Percentiles rank a stretch among this genome's conserved stretches.
phyloP scores from a whole-genome alignment of 192 early-diverging fungal genomes.

The Mortierella hygrophila region DNA sequence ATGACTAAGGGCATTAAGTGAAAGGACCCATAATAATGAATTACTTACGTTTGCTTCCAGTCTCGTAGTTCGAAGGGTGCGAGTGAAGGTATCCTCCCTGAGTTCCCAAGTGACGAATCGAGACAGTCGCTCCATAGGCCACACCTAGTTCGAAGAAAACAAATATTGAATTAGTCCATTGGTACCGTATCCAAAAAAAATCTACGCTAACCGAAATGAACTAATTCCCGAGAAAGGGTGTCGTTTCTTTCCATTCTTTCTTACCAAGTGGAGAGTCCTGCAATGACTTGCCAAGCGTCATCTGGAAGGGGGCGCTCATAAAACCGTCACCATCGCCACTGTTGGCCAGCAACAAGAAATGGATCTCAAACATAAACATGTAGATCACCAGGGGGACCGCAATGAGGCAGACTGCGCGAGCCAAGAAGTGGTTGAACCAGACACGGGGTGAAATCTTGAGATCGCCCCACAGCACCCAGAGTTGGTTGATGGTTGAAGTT shows the following conservation, averaged over 20 bases:
- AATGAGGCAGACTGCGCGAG: slow-evolving; percentile 89
- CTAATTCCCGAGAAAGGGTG: neutral
- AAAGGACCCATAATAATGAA: neutral
- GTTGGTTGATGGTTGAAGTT: slow-evolving; percentile 83
- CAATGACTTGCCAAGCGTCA: slow-evolving; percentile 79
- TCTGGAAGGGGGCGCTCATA: slow-evolving; percentile 92
- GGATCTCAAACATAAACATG: slow-evolving; percentile 88
- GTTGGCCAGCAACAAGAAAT: slow-evolving; percentile 83
- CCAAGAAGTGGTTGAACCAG: slow-evolving; percentile 79
- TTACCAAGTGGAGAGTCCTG: slow-evolving; percentile 54
- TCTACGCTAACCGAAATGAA: slow-evolving; percentile 1
- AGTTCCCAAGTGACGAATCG: slow-evolving; percentile 77
- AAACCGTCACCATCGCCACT: slow-evolving; percentile 92
- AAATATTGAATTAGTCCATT: neutral
- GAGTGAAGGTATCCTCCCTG: slow-evolving; percentile 86
- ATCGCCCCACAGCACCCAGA: slow-evolving; percentile 90
- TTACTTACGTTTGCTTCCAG: slow-evolving; percentile 80
- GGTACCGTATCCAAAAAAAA: neutral
- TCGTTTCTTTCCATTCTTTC: neutral
- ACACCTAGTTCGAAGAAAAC: slow-evolving; percentile 61
- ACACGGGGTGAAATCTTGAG: slow-evolving; percentile 65
- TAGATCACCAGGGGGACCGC: slow-evolving; percentile 84
- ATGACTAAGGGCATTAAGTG: neutral
- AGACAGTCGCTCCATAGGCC: slow-evolving; percentile 71
- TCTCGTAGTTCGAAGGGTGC: slow-evolving; percentile 72